Conservation (phyloP, 768 basidiomycete species). For the Lyophyllum semitale region DNA sequence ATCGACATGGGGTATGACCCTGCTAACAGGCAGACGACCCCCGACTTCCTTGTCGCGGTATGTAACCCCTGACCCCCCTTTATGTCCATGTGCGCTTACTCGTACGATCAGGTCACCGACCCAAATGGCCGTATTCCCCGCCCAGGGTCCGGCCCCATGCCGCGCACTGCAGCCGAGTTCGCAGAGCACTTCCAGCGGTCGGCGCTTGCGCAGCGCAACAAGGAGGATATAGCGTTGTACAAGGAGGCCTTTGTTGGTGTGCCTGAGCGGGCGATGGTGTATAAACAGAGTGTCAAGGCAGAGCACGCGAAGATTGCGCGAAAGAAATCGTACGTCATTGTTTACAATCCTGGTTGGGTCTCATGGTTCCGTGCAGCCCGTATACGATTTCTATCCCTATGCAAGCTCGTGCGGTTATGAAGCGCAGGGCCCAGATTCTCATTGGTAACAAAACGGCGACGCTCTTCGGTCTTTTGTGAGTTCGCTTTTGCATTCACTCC, state of each 20-base stretch:
- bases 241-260: constrained; percentile 43
- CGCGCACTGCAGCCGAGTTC: constrained; percentile 50
- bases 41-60: constrained; percentile 63
- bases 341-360: not conserved
- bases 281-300: constrained; percentile 43
- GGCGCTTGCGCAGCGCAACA: constrained; percentile 33
- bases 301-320: constrained; percentile 54
- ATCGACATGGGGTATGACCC: constrained; percentile 66
- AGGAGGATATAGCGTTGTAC: constrained; percentile 51
- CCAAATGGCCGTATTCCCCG: constrained; percentile 52
- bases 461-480: constrained; percentile 31
- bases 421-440: constrained; percentile 39
- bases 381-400: constrained; percentile 38
- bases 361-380: constrained; percentile 22
- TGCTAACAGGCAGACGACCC: constrained; percentile 61
- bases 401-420: constrained; percentile 40
- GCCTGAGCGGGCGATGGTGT: constrained; percentile 39
- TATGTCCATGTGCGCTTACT: not conserved
- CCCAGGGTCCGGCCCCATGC: constrained; percentile 30
- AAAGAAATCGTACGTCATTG: constrained; percentile 25
- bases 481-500: not conserved
- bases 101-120: constrained; percentile 42
- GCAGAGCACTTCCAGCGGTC: constrained; percentile 36
- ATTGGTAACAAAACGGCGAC: constrained; percentile 31
- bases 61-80: constrained; percentile 16